Evolutionary conservation across 441 rosid species (phyloP).

Genomic region (Manihot esculenta): DNA sequence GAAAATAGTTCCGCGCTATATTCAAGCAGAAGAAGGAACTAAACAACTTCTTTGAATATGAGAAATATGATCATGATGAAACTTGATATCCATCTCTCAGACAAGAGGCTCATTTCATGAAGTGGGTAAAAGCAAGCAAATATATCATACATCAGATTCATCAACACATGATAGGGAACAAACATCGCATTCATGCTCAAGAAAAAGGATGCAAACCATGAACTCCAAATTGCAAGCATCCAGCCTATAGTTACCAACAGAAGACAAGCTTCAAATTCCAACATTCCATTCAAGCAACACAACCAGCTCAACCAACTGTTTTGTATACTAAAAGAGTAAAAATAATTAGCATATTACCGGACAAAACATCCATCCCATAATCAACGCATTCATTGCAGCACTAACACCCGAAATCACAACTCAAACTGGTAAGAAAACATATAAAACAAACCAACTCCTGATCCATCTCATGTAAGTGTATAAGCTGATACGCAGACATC

Average conservation of each 20-base stretch:
- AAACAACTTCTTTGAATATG: background rate
- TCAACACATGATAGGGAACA: background rate
- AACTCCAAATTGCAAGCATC: conserved; percentile 14
- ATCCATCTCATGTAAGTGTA: conserved; percentile 33
- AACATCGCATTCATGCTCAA: conserved; percentile 6
- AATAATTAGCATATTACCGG: conserved; percentile 19
- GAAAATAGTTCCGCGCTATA: background rate
- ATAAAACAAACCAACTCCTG: conserved; percentile 31
- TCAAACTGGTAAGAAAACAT: conserved; percentile 30
- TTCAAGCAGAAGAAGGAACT: conserved; percentile 6
- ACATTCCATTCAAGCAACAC: conserved; percentile 15
- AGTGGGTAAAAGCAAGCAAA: background rate
- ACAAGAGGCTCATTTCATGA: background rate
- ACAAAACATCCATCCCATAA: conserved; percentile 21
- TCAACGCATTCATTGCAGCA: too few relatives aligned
- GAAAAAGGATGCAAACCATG: conserved; percentile 5
- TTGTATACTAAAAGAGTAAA: background rate
- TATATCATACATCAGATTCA: background rate
- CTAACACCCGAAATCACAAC: conserved; percentile 17
- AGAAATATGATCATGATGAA: background rate
- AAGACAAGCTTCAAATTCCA: conserved; percentile 12
- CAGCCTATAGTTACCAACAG: background rate
- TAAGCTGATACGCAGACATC: conserved; percentile 20
- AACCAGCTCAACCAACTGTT: conserved; percentile 25
- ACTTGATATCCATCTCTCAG: conserved; percentile 14